phyloP scores from a whole-genome alignment of 2,329 filamentous ascomycete genomes.

The Fusarium incarnatum region DNA sequence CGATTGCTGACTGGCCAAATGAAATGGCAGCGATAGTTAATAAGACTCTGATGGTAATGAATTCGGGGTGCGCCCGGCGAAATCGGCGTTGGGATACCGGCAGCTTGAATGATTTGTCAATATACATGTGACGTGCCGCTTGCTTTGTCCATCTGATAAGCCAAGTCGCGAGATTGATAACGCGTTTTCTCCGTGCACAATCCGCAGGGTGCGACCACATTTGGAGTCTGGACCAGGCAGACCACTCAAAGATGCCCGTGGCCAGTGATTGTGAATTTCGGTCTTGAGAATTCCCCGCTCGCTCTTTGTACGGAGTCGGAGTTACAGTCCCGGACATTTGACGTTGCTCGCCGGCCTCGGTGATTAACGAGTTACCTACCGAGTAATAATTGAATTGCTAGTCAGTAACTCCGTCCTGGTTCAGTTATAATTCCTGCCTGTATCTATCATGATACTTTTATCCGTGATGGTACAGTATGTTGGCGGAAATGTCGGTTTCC shows the following conservation, averaged over 20 bases:
- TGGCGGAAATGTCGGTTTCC: too few relatives aligned
- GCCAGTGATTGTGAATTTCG: conserved; percentile 24
- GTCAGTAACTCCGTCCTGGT: not conserved
- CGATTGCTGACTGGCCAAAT: conserved; percentile 34
- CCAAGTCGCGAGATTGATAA: conserved; percentile 34
- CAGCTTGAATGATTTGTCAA: conserved; percentile 3
- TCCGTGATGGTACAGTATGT: too few relatives aligned
- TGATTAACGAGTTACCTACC: not conserved
- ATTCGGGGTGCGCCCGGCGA: conserved; percentile 19
- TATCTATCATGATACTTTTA: not conserved
- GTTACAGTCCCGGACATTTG: conserved; percentile 25
- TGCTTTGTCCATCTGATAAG: conserved; percentile 34
- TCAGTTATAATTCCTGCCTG: not conserved
- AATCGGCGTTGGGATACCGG: conserved; percentile 20
- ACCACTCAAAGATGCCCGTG: not conserved
- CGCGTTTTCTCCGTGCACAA: not conserved
- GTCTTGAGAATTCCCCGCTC: conserved; percentile 31
- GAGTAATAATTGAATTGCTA: not conserved
- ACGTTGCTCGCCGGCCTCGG: not conserved
- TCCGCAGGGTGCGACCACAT: not conserved
- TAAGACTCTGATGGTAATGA: not conserved
- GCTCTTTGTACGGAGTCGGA: conserved; percentile 34
- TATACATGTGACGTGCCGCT: not conserved
- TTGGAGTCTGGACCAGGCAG: not conserved
- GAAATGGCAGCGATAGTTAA: conserved; percentile 32